These are phyloP conservation scores for Yarrowia sp. DNA, from an alignment of 805 yeast species.

Conservation along the genomic window DNA sequence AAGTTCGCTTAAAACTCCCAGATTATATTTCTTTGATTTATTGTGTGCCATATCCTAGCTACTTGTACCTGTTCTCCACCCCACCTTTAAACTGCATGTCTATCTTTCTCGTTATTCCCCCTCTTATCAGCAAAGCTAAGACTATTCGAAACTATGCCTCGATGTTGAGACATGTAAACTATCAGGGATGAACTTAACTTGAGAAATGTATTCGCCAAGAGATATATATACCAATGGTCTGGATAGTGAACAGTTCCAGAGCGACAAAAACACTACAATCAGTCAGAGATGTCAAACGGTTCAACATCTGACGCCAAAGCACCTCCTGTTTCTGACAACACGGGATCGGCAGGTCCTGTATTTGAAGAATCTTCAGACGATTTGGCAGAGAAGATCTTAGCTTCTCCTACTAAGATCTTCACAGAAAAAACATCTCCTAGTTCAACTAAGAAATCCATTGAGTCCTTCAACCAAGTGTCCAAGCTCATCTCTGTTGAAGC, in stretches of 20 bases:
- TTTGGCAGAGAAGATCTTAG: neutral
- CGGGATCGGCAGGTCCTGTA: too few species aligned
- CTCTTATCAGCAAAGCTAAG: conserved; percentile 15
- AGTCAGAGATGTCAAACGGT: neutral
- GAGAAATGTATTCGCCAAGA: neutral
- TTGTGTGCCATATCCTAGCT: too few species aligned
- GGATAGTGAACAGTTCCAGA: neutral
- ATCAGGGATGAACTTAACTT: neutral
- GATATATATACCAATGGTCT: neutral
- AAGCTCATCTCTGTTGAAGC: neutral
- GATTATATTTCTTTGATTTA: too few species aligned
- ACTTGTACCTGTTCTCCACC: too few species aligned
- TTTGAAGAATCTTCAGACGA: neutral
- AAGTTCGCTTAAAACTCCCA: too few species aligned
- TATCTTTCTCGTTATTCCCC: neutral
- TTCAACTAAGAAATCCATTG: neutral
- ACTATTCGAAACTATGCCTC: conserved; percentile 4
- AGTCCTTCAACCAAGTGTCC: neutral
- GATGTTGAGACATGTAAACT: neutral
- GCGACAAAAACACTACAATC: neutral
- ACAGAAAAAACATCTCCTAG: neutral
- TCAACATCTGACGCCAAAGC: neutral
- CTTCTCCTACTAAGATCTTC: neutral
- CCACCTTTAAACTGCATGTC: too few species aligned
- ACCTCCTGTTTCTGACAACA: too few species aligned